Evolutionary conservation across 306 rosid genomes (phyloP).

Genomic region (Crotalaria pallida): DNA sequence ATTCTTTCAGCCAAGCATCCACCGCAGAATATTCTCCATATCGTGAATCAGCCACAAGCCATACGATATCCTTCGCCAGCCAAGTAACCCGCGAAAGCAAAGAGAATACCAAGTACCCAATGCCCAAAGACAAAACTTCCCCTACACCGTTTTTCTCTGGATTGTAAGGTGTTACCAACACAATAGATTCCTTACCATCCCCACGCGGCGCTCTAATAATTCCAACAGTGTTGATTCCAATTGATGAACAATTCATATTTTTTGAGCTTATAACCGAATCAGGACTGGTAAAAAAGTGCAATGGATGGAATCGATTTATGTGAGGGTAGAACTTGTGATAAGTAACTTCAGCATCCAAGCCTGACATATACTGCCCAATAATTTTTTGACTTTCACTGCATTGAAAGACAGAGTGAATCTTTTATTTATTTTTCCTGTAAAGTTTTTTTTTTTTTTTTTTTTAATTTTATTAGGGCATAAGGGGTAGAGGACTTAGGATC

Average conservation of each 20-base stretch:
- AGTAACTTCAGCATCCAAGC: conserved; percentile 77
- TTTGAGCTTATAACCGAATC: conserved; percentile 47
- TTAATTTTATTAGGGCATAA: background rate
- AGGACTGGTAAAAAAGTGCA: conserved; percentile 73
- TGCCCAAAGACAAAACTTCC: conserved; percentile 77
- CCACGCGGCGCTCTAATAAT: conserved; percentile 90
- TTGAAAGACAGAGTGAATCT: background rate
- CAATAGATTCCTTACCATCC: conserved; percentile 97
- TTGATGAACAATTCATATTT: conserved; percentile 57
- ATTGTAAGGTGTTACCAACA: conserved; percentile 86
- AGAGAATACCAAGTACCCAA: conserved; percentile 80
- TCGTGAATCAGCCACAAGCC: conserved; percentile 85
- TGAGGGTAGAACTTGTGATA: conserved; percentile 73
- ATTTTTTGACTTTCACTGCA: conserved; percentile 64
- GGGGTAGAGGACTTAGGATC: background rate
- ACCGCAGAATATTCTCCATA: conserved; percentile 80
- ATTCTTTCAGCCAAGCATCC: conserved; percentile 85
- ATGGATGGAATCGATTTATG: conserved; percentile 53
- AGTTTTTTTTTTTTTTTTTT: background rate
- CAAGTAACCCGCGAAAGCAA: conserved; percentile 82
- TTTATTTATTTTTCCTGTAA: background rate
- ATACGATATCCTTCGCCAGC: conserved; percentile 88
- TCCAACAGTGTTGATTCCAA: conserved; percentile 72
- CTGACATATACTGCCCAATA: conserved; percentile 63
- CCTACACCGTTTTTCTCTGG: conserved; percentile 36